These are phyloP conservation scores for Aspergillus sp. DNA, from an alignment of 2,329 filamentous ascomycete species.

Conservation along the genomic window DNA sequence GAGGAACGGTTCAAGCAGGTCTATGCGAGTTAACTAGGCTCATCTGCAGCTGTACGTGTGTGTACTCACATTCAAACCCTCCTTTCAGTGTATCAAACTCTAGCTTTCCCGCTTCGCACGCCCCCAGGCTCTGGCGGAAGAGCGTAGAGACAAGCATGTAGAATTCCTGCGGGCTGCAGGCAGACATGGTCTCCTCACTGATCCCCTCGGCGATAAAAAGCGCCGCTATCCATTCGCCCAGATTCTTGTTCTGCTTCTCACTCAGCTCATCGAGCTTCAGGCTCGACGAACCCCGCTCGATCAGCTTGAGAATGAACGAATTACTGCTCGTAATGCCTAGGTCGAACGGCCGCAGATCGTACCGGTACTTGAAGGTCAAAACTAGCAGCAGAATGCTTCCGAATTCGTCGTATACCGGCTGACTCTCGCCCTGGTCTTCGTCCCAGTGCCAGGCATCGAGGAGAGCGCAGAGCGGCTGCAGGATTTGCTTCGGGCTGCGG, in stretches of 20 bases:
- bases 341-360: constrained; percentile 53
- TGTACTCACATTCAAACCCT: constrained; percentile 59
- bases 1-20: constrained; percentile 63
- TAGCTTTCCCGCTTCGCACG: constrained; percentile 56
- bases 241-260: constrained; percentile 57
- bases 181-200: constrained; percentile 63
- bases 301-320: constrained; percentile 57
- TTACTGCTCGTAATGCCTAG: constrained; percentile 51
- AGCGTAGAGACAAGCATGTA: constrained; percentile 63
- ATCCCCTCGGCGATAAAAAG: constrained; percentile 64
- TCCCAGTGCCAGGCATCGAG: constrained; percentile 66
- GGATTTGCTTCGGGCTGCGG: constrained; percentile 54
- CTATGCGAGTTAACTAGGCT: constrained; percentile 29
- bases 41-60: background rate
- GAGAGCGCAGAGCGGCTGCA: constrained; percentile 59
- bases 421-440: constrained; percentile 63
- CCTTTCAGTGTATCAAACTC: constrained; percentile 60
- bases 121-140: constrained; percentile 60
- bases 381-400: constrained; percentile 61
- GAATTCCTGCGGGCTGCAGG: constrained; percentile 64
- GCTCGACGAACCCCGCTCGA: constrained; percentile 48
- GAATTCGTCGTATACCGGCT: constrained; percentile 67
- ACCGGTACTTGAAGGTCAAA: constrained; percentile 58
- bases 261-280: constrained; percentile 52
- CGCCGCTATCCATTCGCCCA: constrained; percentile 61